Percentiles rank a stretch among this genome's conserved stretches.
These are phyloP conservation scores for Vitis cinerea DNA, from an alignment of 164 flowering plant species.

Conservation along the genomic window DNA sequence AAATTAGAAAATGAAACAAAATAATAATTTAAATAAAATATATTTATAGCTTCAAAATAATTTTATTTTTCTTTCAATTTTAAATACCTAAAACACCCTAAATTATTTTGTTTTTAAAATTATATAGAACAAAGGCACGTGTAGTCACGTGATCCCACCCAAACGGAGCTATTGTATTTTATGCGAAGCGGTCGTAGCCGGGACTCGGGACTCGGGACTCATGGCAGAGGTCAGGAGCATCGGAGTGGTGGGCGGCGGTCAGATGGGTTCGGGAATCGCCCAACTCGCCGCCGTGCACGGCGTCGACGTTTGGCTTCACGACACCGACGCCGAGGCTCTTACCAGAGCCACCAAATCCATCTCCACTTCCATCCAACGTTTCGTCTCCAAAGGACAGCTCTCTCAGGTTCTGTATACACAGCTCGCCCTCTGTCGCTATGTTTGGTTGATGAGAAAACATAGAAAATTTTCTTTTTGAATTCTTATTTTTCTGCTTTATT, in stretches of 20 bases:
- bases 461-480: background rate
- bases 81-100: no score
- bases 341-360: constrained; percentile 46
- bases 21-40: no score
- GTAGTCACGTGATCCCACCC: no score
- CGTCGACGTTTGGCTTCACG: constrained; percentile 59
- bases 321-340: constrained; percentile 62
- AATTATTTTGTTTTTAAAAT: no score
- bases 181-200: no score
- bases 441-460: background rate
- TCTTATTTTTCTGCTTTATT: background rate
- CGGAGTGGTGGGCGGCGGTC: constrained; percentile 89
- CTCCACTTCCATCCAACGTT: constrained; percentile 45
- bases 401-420: constrained; percentile 45
- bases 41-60: no score
- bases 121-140: no score
- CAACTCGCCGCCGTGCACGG: constrained; percentile 75
- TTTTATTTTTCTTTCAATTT: no score
- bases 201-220: no score
- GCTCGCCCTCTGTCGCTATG: background rate
- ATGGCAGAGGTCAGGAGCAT: constrained; percentile 44
- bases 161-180: no score
- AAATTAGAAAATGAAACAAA: no score
- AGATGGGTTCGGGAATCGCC: constrained; percentile 98
- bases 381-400: constrained; percentile 58